Conservation (phyloP, 2,329 filamentous ascomycete species). For the Atkinsonella texensis region DNA sequence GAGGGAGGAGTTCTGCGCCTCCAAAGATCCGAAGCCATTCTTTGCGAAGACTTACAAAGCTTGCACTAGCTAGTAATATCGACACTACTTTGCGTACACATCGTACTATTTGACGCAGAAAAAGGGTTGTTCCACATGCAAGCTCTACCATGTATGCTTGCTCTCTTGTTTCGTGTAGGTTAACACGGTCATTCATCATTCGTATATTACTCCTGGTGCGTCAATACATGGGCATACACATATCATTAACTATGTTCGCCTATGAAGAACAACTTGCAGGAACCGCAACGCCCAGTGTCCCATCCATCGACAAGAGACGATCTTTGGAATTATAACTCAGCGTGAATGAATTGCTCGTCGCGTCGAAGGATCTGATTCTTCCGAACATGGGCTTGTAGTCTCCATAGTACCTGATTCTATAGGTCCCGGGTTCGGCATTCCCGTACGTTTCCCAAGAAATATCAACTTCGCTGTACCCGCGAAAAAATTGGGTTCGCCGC, state of each 20-base stretch:
- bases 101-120: too few species aligned
- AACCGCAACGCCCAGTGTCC: not conserved
- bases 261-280: not conserved
- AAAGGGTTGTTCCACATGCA: too few species aligned
- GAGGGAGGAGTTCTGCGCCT: too few species aligned
- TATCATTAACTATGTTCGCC: not conserved
- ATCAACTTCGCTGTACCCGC: slow-evolving; percentile 67
- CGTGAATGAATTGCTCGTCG: slow-evolving; percentile 12
- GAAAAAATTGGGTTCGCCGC: slow-evolving; percentile 55
- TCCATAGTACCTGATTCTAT: slow-evolving; percentile 73
- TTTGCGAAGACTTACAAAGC: too few species aligned
- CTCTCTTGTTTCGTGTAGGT: too few species aligned
- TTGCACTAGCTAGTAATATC: too few species aligned
- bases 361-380: slow-evolving; percentile 23
- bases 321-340: slow-evolving; percentile 1
- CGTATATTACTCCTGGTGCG: not conserved
- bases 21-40: too few species aligned
- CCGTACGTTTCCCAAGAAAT: slow-evolving; percentile 58
- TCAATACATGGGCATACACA: not conserved
- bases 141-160: too few species aligned
- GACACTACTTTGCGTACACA: too few species aligned
- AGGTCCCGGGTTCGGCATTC: slow-evolving; percentile 49
- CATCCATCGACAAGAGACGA: not conserved
- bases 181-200: not conserved
- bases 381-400: slow-evolving; percentile 52